These are phyloP conservation scores for Fusarium mangiferae DNA, from an alignment of 2,329 filamentous ascomycete species.

Conservation along the genomic window DNA sequence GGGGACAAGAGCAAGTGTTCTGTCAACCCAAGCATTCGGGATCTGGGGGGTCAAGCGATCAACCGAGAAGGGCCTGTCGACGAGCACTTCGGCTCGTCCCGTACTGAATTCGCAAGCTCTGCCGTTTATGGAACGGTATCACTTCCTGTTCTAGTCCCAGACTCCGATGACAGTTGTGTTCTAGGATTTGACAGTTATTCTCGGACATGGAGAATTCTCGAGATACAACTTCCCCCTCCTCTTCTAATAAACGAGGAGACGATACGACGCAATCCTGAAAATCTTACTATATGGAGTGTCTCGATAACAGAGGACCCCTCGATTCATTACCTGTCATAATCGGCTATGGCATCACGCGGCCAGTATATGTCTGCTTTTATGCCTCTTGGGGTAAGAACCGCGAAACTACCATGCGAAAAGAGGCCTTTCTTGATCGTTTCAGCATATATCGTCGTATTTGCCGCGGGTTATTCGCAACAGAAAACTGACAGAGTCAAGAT, in stretches of 20 bases:
- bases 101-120: constrained; percentile 42
- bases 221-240: constrained; percentile 24
- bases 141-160: constrained; percentile 12
- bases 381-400: constrained; percentile 24
- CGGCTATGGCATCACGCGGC: neutral
- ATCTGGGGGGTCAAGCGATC: constrained; percentile 32
- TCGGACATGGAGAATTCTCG: constrained; percentile 23
- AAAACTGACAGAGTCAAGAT: constrained; percentile 7
- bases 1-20: constrained; percentile 24
- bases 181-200: constrained; percentile 27
- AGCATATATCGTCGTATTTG: constrained; percentile 1
- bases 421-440: constrained; percentile 2
- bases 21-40: constrained; percentile 33
- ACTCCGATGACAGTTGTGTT: constrained; percentile 23
- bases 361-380: neutral
- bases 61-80: constrained; percentile 28
- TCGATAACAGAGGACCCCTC: constrained; percentile 10
- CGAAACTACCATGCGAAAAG: constrained; percentile 4
- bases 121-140: constrained; percentile 28
- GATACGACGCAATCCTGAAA: constrained; percentile 18
- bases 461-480: neutral
- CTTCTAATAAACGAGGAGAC: constrained; percentile 16
- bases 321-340: constrained; percentile 31
- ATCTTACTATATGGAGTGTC: constrained; percentile 17
- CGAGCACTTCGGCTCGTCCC: constrained; percentile 43